Conservation (phyloP, 345 rosid species). For the Heritiera littoralis region DNA sequence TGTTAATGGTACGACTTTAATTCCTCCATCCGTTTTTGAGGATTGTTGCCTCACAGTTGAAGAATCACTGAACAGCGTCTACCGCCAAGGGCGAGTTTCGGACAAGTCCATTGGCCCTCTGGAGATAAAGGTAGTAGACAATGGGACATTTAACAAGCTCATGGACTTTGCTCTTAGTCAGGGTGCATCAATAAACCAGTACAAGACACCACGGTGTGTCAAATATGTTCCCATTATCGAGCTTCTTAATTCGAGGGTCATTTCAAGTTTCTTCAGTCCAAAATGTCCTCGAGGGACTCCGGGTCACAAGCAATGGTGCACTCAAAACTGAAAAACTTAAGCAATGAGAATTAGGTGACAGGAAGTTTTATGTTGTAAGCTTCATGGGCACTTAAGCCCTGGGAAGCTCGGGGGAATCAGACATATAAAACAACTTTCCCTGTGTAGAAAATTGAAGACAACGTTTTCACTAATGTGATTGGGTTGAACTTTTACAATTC, state of each 20-base stretch:
- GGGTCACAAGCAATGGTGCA: slow-evolving; percentile 50
- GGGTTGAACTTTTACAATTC: not conserved
- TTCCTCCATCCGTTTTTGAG: slow-evolving; percentile 50
- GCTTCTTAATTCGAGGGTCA: slow-evolving; percentile 49
- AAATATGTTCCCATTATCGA: slow-evolving; percentile 50
- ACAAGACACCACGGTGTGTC: slow-evolving; percentile 61
- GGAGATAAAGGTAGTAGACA: slow-evolving; percentile 50
- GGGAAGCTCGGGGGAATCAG: not conserved
- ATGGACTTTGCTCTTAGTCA: slow-evolving; percentile 57
- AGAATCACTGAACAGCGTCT: slow-evolving; percentile 58
- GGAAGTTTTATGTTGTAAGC: not conserved
- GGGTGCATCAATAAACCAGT: slow-evolving; percentile 59
- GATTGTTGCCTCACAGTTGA: slow-evolving; percentile 53
- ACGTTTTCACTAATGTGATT: not conserved
- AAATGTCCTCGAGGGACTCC: slow-evolving; percentile 57
- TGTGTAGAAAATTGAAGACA: not conserved
- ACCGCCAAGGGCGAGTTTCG: slow-evolving; percentile 53
- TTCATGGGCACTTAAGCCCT: not conserved
- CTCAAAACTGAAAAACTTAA: slow-evolving; percentile 12
- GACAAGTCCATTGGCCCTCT: slow-evolving; percentile 59
- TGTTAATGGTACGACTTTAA: slow-evolving; percentile 33
- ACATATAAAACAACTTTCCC: no score
- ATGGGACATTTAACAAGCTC: slow-evolving; percentile 56
- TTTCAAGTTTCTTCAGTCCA: slow-evolving; percentile 41
- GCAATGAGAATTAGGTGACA: not conserved